Conservation (phyloP, 768 basidiomycete species). For the Mycena haematopus region DNA sequence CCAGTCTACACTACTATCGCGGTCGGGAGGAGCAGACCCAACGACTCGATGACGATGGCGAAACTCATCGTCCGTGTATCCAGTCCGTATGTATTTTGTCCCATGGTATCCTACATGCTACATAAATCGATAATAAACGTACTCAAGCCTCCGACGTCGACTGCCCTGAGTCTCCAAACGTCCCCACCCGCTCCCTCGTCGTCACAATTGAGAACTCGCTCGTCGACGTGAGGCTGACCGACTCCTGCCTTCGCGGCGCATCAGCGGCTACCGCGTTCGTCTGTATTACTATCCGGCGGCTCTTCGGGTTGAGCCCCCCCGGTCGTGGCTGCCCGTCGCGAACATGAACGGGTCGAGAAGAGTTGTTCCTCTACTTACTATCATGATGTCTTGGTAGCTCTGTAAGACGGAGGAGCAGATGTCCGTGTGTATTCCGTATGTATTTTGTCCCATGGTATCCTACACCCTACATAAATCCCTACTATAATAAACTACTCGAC, state of each 20-base stretch:
- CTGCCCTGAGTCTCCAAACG: too few species aligned
- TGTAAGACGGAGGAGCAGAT: too few species aligned
- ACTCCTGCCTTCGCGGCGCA: constrained; percentile 13
- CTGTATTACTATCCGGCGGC: too few species aligned
- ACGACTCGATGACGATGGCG: too few species aligned
- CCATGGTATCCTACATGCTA: constrained; percentile 7
- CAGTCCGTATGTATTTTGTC: neutral
- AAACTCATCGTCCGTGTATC: neutral
- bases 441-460: neutral
- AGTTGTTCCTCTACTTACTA: neutral
- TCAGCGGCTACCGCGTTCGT: too few species aligned
- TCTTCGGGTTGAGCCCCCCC: too few species aligned
- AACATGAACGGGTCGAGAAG: constrained; percentile 26
- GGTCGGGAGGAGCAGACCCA: too few species aligned
- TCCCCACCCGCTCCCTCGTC: constrained; percentile 20
- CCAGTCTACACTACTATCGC: too few species aligned
- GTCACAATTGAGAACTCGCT: constrained; percentile 25
- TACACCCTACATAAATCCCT: constrained; percentile 18
- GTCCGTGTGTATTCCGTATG: neutral
- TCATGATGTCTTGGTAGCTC: too few species aligned
- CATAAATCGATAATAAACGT: constrained; percentile 14
- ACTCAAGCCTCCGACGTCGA: constrained; percentile 3
- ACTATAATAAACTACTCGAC: constrained; percentile 9
- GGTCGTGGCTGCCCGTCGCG: too few species aligned
- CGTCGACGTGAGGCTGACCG: constrained; percentile 4